Conservation (phyloP, 1,139 yeast genomes). For the Casaregolazyma lundiana region DNA sequence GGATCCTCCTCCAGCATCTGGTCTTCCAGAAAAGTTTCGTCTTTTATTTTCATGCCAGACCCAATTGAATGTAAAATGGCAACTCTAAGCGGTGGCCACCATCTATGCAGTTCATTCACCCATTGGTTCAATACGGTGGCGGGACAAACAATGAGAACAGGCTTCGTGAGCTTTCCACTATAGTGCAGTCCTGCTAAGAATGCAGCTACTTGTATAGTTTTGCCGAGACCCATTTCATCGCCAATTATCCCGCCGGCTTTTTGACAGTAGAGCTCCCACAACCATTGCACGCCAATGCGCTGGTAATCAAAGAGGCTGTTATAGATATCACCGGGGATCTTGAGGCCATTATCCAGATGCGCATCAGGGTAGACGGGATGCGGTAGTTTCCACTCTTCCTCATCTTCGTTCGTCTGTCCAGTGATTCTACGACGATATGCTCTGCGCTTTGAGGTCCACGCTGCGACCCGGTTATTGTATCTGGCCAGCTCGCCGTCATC, state of each 20-base stretch:
- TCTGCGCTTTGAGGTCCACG: slow-evolving; percentile 49
- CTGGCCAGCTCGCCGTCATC: slow-evolving; percentile 78
- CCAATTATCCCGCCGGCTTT: slow-evolving; percentile 93
- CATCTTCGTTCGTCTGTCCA: slow-evolving; percentile 16
- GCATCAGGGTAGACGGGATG: slow-evolving; percentile 81
- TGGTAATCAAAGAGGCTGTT: slow-evolving; percentile 88
- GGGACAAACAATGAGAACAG: slow-evolving; percentile 86
- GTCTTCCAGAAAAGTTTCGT: slow-evolving; percentile 31
- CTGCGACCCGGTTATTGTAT: slow-evolving; percentile 53
- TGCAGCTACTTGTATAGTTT: slow-evolving; percentile 86
- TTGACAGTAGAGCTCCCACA: slow-evolving; percentile 76
- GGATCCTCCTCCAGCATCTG: slow-evolving; percentile 46
- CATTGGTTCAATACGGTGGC: slow-evolving; percentile 95
- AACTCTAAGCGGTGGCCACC: slow-evolving; percentile 97
- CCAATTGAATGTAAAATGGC: slow-evolving; percentile 91
- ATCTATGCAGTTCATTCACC: slow-evolving; percentile 90
- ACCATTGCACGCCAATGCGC: slow-evolving; percentile 76
- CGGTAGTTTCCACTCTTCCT: slow-evolving; percentile 63
- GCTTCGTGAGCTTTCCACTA: slow-evolving; percentile 67
- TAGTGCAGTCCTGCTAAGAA: slow-evolving; percentile 88
- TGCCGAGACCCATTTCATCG: slow-evolving; percentile 97
- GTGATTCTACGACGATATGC: slow-evolving; percentile 24
- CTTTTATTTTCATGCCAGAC: slow-evolving; percentile 64
- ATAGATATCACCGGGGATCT: slow-evolving; percentile 86
- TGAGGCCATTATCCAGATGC: slow-evolving; percentile 59